Evolutionary conservation across 1,284 basidiomycete genomes (phyloP).

Genomic region (Puccinia triticina): DNA sequence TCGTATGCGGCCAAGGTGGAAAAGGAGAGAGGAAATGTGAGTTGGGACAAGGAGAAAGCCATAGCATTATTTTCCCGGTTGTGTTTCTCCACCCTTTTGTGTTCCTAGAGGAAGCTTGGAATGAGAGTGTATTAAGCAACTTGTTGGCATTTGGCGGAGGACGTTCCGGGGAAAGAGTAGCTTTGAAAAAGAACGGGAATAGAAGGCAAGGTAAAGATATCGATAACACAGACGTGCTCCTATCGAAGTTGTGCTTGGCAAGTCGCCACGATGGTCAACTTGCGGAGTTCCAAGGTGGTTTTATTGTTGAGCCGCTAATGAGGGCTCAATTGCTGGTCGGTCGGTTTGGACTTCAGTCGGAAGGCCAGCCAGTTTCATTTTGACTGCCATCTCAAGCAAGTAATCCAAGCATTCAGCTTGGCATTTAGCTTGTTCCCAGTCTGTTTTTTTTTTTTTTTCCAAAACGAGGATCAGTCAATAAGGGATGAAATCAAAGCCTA

Average conservation of each 20-base stretch:
- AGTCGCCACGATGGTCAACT: not conserved
- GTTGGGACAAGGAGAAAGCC: not conserved
- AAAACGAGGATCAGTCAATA: not conserved
- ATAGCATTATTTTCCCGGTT: not conserved
- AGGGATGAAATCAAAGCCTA: conserved; percentile 52
- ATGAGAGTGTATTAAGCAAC: not conserved
- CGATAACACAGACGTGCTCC: not conserved
- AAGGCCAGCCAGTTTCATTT: conserved; percentile 66
- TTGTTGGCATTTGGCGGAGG: not conserved
- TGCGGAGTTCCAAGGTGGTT: not conserved
- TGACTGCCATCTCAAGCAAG: conserved; percentile 79
- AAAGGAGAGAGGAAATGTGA: not conserved
- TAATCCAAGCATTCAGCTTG: conserved; percentile 84
- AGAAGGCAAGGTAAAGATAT: not conserved
- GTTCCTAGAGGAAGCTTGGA: not conserved
- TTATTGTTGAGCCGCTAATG: conserved; percentile 18
- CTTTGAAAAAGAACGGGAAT: not conserved
- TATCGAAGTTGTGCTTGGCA: not conserved
- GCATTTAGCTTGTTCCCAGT: conserved; percentile 85
- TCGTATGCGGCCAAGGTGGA: not conserved
- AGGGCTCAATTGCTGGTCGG: conserved; percentile 21
- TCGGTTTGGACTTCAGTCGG: conserved; percentile 29
- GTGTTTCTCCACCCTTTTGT: not conserved
- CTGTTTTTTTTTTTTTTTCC: conserved; percentile 61
- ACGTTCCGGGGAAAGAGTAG: not conserved